A percentile compares a stretch with the other conserved stretches of the same genome.
Evolutionary conservation across 106 monocot species (phyloP).

Genomic region (Dactylorhiza incarnata): DNA sequence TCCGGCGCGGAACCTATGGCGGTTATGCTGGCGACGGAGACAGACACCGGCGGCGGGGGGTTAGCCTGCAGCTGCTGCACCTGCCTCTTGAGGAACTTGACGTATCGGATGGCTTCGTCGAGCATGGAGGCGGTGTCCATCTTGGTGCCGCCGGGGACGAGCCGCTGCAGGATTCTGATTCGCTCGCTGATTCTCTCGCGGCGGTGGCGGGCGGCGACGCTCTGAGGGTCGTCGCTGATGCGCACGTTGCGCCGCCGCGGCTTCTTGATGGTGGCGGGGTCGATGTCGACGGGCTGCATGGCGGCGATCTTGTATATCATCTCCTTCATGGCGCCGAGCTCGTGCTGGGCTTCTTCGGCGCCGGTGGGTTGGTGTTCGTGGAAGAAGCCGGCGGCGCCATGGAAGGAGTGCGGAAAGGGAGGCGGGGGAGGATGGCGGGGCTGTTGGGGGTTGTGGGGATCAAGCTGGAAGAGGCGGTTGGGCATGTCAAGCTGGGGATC

Average conservation of each 20-base stretch:
- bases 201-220: slow-evolving; percentile 58
- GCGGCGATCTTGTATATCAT: slow-evolving; percentile 75
- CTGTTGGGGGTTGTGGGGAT: background rate
- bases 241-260: slow-evolving; percentile 56
- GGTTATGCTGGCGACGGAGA: background rate
- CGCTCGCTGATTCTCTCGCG: slow-evolving; percentile 68
- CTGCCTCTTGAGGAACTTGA: slow-evolving; percentile 51
- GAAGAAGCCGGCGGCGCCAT: background rate
- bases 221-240: slow-evolving; percentile 73
- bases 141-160: slow-evolving; percentile 69
- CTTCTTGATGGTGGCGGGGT: slow-evolving; percentile 55
- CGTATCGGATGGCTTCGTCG: slow-evolving; percentile 55
- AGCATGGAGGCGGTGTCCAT: slow-evolving; percentile 45
- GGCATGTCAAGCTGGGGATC: background rate
- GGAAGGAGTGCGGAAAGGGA: background rate
- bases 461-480: background rate
- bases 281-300: slow-evolving; percentile 80
- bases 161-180: slow-evolving; percentile 53
- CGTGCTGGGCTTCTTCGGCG: background rate
- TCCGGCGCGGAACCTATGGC: background rate
- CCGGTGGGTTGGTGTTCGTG: background rate
- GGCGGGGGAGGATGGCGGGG: background rate
- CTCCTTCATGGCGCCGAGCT: slow-evolving; percentile 62
- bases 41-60: background rate
- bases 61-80: slow-evolving; percentile 26